Conservation (phyloP, 2,329 filamentous ascomycete genomes). For the Xylariaceae sp. region DNA sequence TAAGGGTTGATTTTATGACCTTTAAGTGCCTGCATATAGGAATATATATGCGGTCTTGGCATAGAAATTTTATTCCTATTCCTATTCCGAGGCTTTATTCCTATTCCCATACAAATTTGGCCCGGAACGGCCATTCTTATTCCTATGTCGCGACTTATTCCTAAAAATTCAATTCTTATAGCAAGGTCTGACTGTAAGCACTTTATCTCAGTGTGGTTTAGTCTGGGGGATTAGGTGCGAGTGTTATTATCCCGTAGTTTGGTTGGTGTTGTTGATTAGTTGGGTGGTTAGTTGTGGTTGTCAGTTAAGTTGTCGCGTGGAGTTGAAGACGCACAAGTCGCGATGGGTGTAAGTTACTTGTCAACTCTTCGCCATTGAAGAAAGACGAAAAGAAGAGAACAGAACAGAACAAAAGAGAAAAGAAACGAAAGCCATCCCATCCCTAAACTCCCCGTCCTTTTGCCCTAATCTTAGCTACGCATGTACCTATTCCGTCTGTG, state of each 20-base stretch:
- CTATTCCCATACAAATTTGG: too few species aligned
- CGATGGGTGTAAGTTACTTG: background rate
- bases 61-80: too few species aligned
- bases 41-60: too few species aligned
- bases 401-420: background rate
- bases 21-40: too few species aligned
- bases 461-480: background rate
- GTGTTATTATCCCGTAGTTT: background rate
- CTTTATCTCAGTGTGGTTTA: background rate
- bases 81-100: too few species aligned
- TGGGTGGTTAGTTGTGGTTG: background rate
- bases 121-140: too few species aligned
- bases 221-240: background rate
- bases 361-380: background rate
- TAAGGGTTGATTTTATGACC: too few species aligned
- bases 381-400: too few species aligned
- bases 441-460: background rate
- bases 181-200: too few species aligned
- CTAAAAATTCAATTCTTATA: too few species aligned
- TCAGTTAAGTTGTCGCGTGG: too few species aligned
- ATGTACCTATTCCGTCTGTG: background rate
- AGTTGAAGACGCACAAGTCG: background rate
- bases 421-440: background rate
- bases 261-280: background rate
- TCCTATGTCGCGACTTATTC: too few species aligned